These are phyloP conservation scores for Astrocystis sublimbata DNA, from an alignment of 495 filamentous ascomycete genomes.

Conservation along the genomic window DNA sequence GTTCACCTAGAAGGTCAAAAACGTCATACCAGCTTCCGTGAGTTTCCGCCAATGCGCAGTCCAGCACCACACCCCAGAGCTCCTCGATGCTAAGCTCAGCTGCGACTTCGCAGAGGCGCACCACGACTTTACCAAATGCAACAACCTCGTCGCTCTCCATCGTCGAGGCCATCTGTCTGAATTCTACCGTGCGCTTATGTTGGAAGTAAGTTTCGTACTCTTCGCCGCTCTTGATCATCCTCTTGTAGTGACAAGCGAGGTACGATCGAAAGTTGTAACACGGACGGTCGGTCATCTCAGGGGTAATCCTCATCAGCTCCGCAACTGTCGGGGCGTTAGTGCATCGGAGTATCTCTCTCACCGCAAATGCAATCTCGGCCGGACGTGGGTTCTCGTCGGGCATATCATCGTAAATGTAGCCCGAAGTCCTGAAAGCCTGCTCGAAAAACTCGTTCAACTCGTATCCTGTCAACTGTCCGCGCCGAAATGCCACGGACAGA, in stretches of 20 bases:
- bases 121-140: slow-evolving; percentile 13
- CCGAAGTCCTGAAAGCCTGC: neutral
- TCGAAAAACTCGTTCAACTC: neutral
- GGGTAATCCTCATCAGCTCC: neutral
- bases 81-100: neutral
- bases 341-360: neutral
- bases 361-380: neutral
- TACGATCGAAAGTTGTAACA: slow-evolving; percentile 14
- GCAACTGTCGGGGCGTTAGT: neutral
- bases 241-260: neutral
- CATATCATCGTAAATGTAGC: neutral
- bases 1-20: slow-evolving; percentile 21
- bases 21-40: slow-evolving; percentile 20
- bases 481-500: neutral
- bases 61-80: neutral
- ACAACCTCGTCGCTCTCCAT: slow-evolving; percentile 19
- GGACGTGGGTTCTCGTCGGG: neutral
- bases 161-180: slow-evolving; percentile 21
- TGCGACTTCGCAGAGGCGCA: slow-evolving; percentile 21
- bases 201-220: neutral
- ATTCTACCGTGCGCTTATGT: slow-evolving; percentile 26
- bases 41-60: slow-evolving; percentile 11
- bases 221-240: neutral
- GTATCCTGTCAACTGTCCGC: slow-evolving; percentile 1
- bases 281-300: neutral